Conservation (phyloP, 371 early-diverging fungal species). For the Spraguea lophii region DNA sequence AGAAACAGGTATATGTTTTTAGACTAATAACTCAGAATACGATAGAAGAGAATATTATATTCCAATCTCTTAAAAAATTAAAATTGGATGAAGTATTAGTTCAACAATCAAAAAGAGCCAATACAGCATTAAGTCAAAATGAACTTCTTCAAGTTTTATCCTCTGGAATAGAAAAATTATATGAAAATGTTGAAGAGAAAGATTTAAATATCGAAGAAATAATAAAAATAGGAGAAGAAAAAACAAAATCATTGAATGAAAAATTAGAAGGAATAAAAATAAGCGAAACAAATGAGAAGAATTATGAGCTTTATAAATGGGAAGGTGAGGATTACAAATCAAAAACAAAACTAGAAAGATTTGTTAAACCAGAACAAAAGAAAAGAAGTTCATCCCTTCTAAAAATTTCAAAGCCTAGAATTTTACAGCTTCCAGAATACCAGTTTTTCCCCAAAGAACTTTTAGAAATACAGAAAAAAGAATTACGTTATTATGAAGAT, state of each 20-base stretch:
- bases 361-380: background rate
- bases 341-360: slow-evolving; percentile 24
- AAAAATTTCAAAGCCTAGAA: slow-evolving; percentile 1
- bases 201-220: slow-evolving; percentile 68
- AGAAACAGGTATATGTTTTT: slow-evolving; percentile 83
- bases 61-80: slow-evolving; percentile 78
- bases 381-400: background rate
- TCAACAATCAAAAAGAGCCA: slow-evolving; percentile 56
- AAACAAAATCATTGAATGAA: slow-evolving; percentile 61
- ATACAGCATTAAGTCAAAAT: slow-evolving; percentile 46
- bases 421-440: slow-evolving; percentile 50
- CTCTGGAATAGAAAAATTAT: slow-evolving; percentile 63
- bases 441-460: slow-evolving; percentile 71
- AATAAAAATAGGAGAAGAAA: slow-evolving; percentile 61
- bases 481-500: slow-evolving; percentile 45
- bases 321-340: slow-evolving; percentile 74
- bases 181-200: slow-evolving; percentile 54
- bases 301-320: slow-evolving; percentile 62
- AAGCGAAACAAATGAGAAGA: slow-evolving; percentile 49
- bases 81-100: slow-evolving; percentile 87
- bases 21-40: slow-evolving; percentile 86
- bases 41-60: slow-evolving; percentile 86
- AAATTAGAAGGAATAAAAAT: slow-evolving; percentile 65
- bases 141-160: slow-evolving; percentile 46
- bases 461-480: slow-evolving; percentile 58